Percentiles rank a stretch among this genome's conserved stretches.
Evolutionary conservation across 768 basidiomycete genomes (phyloP).

Genomic region (Tylopilus plumbeoviolaceoides): DNA sequence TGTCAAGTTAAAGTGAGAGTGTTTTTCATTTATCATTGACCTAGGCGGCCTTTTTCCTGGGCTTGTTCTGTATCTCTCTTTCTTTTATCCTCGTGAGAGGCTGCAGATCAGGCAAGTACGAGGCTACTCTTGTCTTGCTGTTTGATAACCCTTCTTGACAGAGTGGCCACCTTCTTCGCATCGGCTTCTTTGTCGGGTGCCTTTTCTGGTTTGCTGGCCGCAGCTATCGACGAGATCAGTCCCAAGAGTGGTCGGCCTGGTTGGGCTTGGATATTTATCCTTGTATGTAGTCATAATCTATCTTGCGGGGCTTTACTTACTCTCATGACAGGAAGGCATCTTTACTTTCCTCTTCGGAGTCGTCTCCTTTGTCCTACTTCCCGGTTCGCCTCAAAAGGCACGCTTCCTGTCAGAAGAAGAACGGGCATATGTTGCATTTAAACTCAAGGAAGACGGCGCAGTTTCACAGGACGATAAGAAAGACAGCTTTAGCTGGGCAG

Average conservation of each 20-base stretch:
- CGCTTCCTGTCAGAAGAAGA: constrained; percentile 50
- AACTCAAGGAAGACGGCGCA: constrained; percentile 25
- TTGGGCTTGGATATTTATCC: constrained; percentile 61
- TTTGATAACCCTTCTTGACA: constrained; percentile 6
- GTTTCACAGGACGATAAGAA: constrained; percentile 38
- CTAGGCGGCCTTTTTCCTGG: constrained; percentile 58
- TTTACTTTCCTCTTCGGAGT: constrained; percentile 61
- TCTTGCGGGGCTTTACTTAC: background rate
- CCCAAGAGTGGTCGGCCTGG: constrained; percentile 47
- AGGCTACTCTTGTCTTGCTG: background rate
- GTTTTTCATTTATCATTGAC: constrained; percentile 1
- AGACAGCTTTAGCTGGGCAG: constrained; percentile 54
- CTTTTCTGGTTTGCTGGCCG: constrained; percentile 62
- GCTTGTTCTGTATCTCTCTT: constrained; percentile 53
- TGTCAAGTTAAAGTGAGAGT: background rate
- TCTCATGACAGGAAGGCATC: constrained; percentile 43
- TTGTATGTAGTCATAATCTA: constrained; percentile 28
- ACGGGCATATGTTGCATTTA: constrained; percentile 40
- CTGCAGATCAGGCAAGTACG: constrained; percentile 21
- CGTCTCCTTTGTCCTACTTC: constrained; percentile 45
- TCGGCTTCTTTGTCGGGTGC: constrained; percentile 53
- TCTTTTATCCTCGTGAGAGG: constrained; percentile 36
- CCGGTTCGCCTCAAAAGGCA: constrained; percentile 40
- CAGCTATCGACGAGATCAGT: constrained; percentile 56
- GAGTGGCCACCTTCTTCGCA: constrained; percentile 38